Conservation (phyloP, 192 early-diverging fungal genomes). For the Obelidium mucronatum region DNA sequence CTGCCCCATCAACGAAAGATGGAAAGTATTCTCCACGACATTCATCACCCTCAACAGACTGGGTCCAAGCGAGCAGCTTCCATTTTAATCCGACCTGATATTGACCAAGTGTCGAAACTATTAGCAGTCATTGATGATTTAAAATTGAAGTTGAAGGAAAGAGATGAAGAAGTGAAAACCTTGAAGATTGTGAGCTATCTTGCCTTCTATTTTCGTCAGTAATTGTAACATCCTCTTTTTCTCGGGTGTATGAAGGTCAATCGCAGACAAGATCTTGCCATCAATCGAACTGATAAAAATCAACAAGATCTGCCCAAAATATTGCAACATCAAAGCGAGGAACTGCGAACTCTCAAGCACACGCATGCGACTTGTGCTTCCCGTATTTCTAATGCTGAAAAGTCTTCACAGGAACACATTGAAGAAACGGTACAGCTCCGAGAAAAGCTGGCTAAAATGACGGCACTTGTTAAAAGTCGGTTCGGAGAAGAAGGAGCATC, state of each 20-base stretch:
- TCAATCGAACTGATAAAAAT: constrained; percentile 20
- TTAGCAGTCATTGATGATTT: constrained; percentile 10
- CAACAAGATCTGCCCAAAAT: constrained; percentile 12
- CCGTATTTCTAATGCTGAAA: constrained; percentile 26
- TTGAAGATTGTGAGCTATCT: constrained; percentile 21
- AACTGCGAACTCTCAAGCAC: constrained; percentile 24
- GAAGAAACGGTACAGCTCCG: constrained; percentile 26
- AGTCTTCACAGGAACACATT: constrained; percentile 19
- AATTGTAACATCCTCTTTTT: neutral
- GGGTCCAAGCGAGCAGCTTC: neutral
- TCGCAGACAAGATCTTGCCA: constrained; percentile 28
- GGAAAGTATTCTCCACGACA: neutral
- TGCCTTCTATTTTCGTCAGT: neutral
- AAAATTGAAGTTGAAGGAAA: constrained; percentile 8
- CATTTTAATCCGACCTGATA: neutral
- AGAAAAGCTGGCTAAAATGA: constrained; percentile 19
- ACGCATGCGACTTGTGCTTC: neutral
- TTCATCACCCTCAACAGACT: neutral
- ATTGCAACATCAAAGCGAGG: constrained; percentile 25
- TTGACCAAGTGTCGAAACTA: constrained; percentile 1
- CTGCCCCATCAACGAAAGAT: neutral
- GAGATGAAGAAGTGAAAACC: constrained; percentile 28
- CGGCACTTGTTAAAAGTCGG: neutral
- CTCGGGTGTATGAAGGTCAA: constrained; percentile 9
- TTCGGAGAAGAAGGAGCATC: neutral